Percentiles rank a stretch among this genome's conserved stretches.
Evolutionary conservation across 495 filamentous ascomycete genomes (phyloP).

Genomic region (Hamigera avellanea): DNA sequence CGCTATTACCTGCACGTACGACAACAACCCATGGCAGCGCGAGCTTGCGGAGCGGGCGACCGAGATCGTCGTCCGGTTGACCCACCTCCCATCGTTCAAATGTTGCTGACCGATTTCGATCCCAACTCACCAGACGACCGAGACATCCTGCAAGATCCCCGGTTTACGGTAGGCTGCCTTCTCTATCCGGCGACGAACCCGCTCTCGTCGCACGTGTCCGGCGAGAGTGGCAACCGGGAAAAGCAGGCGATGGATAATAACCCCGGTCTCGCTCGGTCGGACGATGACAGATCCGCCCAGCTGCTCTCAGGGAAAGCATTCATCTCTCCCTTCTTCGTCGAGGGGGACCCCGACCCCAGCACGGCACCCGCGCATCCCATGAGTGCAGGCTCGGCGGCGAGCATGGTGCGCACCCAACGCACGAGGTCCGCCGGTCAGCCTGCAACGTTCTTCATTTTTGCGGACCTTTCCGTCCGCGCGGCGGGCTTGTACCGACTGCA

Average conservation of each 20-base stretch:
- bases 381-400: constrained; percentile 44
- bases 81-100: constrained; percentile 87
- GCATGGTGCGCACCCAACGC: background rate
- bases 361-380: constrained; percentile 51
- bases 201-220: constrained; percentile 32
- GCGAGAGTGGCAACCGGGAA: constrained; percentile 46
- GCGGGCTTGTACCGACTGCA: constrained; percentile 72
- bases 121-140: constrained; percentile 36
- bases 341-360: constrained; percentile 34
- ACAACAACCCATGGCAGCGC: constrained; percentile 81
- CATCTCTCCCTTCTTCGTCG: constrained; percentile 29
- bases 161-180: constrained; percentile 76
- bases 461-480: constrained; percentile 83
- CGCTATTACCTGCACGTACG: constrained; percentile 59
- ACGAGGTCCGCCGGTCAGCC: constrained; percentile 10
- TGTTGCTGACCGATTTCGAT: constrained; percentile 58
- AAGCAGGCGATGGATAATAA: constrained; percentile 20
- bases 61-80: constrained; percentile 89
- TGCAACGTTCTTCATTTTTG: constrained; percentile 78
- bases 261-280: constrained; percentile 10
- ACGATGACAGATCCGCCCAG: constrained; percentile 16
- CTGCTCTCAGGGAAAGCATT: constrained; percentile 30
- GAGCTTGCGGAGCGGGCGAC: constrained; percentile 91
- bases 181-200: constrained; percentile 35
- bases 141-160: constrained; percentile 57